Conservation (phyloP, 768 basidiomycete species). For the Calocybe gangraenosa region DNA sequence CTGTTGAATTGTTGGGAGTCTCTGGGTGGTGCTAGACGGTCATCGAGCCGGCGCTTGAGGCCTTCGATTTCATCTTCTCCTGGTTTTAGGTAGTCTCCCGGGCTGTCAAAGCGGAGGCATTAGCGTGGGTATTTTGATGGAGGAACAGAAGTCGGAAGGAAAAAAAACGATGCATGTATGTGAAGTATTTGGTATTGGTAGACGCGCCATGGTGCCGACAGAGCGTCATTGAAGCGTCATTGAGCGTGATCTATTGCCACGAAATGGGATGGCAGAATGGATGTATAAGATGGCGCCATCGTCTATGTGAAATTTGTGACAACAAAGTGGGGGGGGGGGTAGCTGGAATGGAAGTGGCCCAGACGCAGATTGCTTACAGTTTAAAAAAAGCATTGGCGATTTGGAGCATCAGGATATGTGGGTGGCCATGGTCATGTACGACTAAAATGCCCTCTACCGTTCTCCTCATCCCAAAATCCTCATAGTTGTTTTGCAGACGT, state of each 20-base stretch:
- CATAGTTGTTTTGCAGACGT: slow-evolving; percentile 94
- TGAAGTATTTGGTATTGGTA: neutral
- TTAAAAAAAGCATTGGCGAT: slow-evolving; percentile 99
- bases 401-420: slow-evolving; percentile 96
- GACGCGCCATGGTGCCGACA: no score
- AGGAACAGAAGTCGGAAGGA: neutral
- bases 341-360: neutral
- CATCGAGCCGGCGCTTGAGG: slow-evolving; percentile 83
- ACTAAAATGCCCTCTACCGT: slow-evolving; percentile 90
- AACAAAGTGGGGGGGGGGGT: neutral
- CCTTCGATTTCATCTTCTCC: slow-evolving; percentile 93
- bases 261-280: neutral
- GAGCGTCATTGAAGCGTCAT: neutral
- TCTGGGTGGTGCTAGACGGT: slow-evolving; percentile 77
- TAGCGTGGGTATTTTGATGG: neutral
- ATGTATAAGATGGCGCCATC: neutral
- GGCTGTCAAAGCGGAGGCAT: slow-evolving; percentile 46
- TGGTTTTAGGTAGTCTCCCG: slow-evolving; percentile 98
- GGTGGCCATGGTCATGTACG: slow-evolving; percentile 95
- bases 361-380: slow-evolving; percentile 50
- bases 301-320: neutral
- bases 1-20: slow-evolving; percentile 71
- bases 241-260: no score
- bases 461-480: slow-evolving; percentile 93
- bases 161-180: neutral